Evolutionary conservation across 2,329 filamentous ascomycete genomes (phyloP).

Genomic region (Fusarium virguliforme): DNA sequence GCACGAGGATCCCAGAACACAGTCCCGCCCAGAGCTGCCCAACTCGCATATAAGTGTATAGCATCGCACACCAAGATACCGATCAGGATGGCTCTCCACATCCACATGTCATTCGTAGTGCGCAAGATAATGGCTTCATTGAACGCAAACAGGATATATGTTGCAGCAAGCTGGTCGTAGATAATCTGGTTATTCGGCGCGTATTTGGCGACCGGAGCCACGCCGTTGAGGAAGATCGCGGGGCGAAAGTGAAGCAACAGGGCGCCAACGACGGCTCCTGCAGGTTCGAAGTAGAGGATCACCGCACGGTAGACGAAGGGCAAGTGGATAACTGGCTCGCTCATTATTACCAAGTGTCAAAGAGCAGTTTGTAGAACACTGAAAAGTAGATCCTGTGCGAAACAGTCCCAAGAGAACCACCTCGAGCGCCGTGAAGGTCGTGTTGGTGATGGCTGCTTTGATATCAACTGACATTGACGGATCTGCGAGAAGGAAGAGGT

Average conservation of each 20-base stretch:
- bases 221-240: slow-evolving; percentile 25
- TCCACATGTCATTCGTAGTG: slow-evolving; percentile 24
- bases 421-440: too few species aligned
- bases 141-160: slow-evolving; percentile 41
- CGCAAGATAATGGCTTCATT: slow-evolving; percentile 37
- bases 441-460: too few species aligned
- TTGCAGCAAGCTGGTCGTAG: slow-evolving; percentile 38
- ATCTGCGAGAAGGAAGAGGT: too few species aligned
- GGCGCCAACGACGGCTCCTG: slow-evolving; percentile 12
- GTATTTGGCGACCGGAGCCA: slow-evolving; percentile 22
- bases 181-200: slow-evolving; percentile 37
- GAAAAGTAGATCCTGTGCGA: too few species aligned
- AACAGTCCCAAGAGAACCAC: too few species aligned
- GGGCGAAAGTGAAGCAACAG: slow-evolving; percentile 22
- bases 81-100: slow-evolving; percentile 24
- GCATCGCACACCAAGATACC: slow-evolving; percentile 38
- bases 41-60: slow-evolving; percentile 38
- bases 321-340: not conserved
- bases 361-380: too few species aligned
- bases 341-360: too few species aligned
- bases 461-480: too few species aligned
- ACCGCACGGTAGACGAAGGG: slow-evolving; percentile 31
- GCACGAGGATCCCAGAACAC: slow-evolving; percentile 28
- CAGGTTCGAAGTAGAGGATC: slow-evolving; percentile 39
- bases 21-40: slow-evolving; percentile 18